These are phyloP conservation scores for Trametes coccinea DNA, from an alignment of 768 basidiomycete genomes.

Conservation along the genomic window DNA sequence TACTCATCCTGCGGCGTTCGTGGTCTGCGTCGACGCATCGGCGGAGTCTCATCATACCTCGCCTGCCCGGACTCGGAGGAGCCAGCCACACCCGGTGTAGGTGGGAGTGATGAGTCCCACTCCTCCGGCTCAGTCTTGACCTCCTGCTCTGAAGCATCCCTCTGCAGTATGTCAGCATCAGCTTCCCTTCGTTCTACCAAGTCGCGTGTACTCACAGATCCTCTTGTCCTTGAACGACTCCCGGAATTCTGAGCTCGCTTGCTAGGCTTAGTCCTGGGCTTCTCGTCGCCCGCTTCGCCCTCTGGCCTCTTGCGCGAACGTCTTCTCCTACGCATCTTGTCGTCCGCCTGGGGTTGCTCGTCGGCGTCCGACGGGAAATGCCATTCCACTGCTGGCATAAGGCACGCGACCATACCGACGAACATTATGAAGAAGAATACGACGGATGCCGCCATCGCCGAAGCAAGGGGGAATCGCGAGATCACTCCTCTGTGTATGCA, in stretches of 20 bases:
- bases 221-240: slow-evolving; percentile 5
- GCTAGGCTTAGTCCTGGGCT: neutral
- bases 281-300: slow-evolving; percentile 1
- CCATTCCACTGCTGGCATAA: slow-evolving; percentile 36
- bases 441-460: slow-evolving; percentile 44
- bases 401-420: slow-evolving; percentile 33
- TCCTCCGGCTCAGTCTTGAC: slow-evolving; percentile 16
- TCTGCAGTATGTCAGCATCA: neutral
- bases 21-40: slow-evolving; percentile 6
- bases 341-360: slow-evolving; percentile 5
- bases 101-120: neutral
- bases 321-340: slow-evolving; percentile 16
- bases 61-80: neutral
- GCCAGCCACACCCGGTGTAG: neutral
- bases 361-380: slow-evolving; percentile 25
- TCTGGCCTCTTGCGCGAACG: slow-evolving; percentile 21
- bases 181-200: neutral
- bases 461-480: slow-evolving; percentile 65
- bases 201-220: neutral
- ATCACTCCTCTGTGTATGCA: slow-evolving; percentile 55
- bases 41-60: neutral
- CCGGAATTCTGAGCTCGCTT: slow-evolving; percentile 6
- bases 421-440: slow-evolving; percentile 39
- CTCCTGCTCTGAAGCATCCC: neutral
- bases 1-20: neutral